These are phyloP conservation scores for Torulaspora delbrueckii DNA, from an alignment of 805 yeast genomes.

Conservation along the genomic window DNA sequence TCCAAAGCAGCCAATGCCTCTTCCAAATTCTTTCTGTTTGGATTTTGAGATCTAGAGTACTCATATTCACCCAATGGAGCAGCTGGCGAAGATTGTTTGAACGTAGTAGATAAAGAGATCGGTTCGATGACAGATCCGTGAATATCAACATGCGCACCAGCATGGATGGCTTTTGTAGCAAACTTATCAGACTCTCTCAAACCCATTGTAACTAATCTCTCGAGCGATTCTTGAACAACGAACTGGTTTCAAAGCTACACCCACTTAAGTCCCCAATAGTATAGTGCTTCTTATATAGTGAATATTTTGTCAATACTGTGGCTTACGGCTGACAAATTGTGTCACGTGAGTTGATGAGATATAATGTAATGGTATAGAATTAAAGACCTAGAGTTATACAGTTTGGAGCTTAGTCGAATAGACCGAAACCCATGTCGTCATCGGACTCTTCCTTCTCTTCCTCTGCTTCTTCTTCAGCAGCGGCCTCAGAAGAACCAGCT, in stretches of 20 bases:
- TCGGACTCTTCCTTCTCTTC: constrained; percentile 63
- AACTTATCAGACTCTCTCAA: constrained; percentile 40
- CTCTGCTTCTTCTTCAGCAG: constrained; percentile 65
- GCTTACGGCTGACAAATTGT: neutral
- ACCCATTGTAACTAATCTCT: constrained; percentile 18
- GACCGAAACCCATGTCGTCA: constrained; percentile 94
- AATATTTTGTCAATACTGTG: neutral
- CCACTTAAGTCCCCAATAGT: neutral
- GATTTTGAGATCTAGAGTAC: constrained; percentile 81
- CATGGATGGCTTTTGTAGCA: constrained; percentile 81
- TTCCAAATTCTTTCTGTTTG: constrained; percentile 80
- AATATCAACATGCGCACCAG: constrained; percentile 66
- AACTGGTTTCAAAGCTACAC: neutral
- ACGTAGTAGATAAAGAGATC: constrained; percentile 77
- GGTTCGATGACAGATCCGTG: constrained; percentile 89
- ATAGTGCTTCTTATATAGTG: neutral
- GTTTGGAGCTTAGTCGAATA: constrained; percentile 73
- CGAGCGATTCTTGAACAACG: neutral
- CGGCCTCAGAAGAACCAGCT: constrained; percentile 66
- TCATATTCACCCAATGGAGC: constrained; percentile 74
- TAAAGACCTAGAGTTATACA: neutral
- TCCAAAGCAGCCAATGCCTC: constrained; percentile 74
- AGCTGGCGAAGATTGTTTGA: constrained; percentile 74
- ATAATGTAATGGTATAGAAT: neutral
- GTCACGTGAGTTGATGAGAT: neutral